Evolutionary conservation across 345 rosid species (phyloP).

Genomic region (Rhodomyrtus tomentosa): DNA sequence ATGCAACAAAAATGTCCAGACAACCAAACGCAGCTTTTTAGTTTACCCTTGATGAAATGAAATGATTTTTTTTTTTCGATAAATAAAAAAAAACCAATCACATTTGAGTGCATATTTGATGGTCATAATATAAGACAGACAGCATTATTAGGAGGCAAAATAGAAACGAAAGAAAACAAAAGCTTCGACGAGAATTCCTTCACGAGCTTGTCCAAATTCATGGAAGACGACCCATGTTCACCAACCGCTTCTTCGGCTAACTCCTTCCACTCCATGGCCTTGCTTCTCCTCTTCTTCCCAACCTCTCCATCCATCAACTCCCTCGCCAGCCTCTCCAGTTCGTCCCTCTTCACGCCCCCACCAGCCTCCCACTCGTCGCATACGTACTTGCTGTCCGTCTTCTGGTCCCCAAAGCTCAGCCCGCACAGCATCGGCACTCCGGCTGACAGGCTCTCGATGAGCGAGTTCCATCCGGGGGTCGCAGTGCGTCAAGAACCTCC

Average conservation of each 20-base stretch:
- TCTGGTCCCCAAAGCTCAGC: conserved; percentile 15
- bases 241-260: conserved; percentile 9
- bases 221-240: background rate
- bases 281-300: conserved; percentile 9
- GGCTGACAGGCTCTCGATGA: conserved; percentile 2
- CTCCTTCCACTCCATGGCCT: conserved; percentile 14
- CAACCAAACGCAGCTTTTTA: too few relatives aligned
- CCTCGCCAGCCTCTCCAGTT: conserved; percentile 14
- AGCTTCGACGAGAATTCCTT: background rate
- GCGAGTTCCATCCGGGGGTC: conserved; percentile 20
- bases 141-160: background rate
- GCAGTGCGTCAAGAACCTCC: conserved; percentile 8
- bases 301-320: conserved; percentile 23
- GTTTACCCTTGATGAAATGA: too few relatives aligned
- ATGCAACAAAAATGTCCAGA: too few relatives aligned
- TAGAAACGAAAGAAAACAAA: too few relatives aligned
- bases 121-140: background rate
- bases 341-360: conserved; percentile 19
- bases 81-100: too few relatives aligned
- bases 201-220: conserved; percentile 1
- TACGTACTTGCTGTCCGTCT: conserved; percentile 6
- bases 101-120: background rate
- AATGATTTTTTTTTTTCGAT: too few relatives aligned
- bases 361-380: conserved; percentile 29
- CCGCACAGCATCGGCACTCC: conserved; percentile 14